These are phyloP conservation scores for Phaeosphaeriaceae sp. DNA, from an alignment of 2,329 filamentous ascomycete species.

Conservation along the genomic window DNA sequence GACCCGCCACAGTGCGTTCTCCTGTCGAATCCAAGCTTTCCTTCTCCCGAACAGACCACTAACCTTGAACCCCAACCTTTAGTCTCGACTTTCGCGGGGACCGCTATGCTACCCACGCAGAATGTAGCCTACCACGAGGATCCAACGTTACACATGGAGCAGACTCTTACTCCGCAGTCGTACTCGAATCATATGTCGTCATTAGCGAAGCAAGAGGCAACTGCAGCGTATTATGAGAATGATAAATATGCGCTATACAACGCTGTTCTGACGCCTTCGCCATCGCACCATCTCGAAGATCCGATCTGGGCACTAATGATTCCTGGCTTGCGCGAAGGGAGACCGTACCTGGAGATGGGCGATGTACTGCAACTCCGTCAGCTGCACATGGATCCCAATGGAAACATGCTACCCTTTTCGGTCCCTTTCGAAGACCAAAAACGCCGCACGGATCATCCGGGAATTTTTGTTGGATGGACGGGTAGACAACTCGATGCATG, in stretches of 20 bases:
- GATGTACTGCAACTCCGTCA: slow-evolving; percentile 43
- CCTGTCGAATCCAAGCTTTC: background rate
- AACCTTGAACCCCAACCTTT: background rate
- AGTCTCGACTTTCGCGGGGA: slow-evolving; percentile 21
- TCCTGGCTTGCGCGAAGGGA: slow-evolving; percentile 42
- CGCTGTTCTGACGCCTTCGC: slow-evolving; percentile 10
- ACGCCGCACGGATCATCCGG: background rate
- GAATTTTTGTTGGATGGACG: slow-evolving; percentile 19
- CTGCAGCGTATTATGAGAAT: slow-evolving; percentile 24
- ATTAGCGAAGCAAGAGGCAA: slow-evolving; percentile 20
- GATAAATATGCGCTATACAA: slow-evolving; percentile 28
- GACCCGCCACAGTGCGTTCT: background rate
- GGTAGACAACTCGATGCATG: slow-evolving; percentile 27
- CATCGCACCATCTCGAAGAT: background rate
- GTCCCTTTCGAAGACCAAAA: background rate
- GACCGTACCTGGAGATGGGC: slow-evolving; percentile 39
- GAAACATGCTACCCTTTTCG: slow-evolving; percentile 13
- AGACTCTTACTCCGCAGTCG: slow-evolving; percentile 8
- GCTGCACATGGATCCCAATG: slow-evolving; percentile 24
- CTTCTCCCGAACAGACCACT: background rate
- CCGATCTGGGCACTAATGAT: slow-evolving; percentile 26
- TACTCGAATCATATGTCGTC: slow-evolving; percentile 26
- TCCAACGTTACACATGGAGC: background rate
- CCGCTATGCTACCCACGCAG: slow-evolving; percentile 18
- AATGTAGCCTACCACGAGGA: background rate